Percentiles rank a stretch among this genome's conserved stretches.
Evolutionary conservation across 1,139 yeast species (phyloP).

Genomic region (Geotrichum fermentans): DNA sequence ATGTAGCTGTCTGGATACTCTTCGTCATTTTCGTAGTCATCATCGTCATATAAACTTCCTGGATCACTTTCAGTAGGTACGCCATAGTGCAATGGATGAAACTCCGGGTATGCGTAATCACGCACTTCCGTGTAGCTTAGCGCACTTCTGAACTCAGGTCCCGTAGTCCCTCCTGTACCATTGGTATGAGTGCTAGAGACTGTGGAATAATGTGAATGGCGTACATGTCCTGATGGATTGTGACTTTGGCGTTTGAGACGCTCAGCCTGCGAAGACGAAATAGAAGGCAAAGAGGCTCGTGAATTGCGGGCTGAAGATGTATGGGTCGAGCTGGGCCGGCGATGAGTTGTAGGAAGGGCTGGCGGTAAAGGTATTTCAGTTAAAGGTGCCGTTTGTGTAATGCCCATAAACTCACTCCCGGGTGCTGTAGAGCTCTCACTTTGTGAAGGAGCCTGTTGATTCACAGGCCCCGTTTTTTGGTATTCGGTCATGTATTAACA

Average conservation of each 20-base stretch:
- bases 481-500: conserved; percentile 9
- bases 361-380: conserved; percentile 15
- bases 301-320: not conserved
- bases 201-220: not conserved
- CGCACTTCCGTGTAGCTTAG: conserved; percentile 46
- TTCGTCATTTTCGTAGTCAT: conserved; percentile 5
- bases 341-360: not conserved
- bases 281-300: not conserved
- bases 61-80: conserved; percentile 25
- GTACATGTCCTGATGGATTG: not conserved
- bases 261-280: not conserved
- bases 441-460: not conserved
- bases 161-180: not conserved
- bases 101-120: conserved; percentile 71
- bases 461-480: not conserved
- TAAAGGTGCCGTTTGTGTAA: not conserved
- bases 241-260: not conserved
- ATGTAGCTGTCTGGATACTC: conserved; percentile 18
- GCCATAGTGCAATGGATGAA: conserved; percentile 66
- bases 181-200: not conserved
- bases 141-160: conserved; percentile 28
- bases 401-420: conserved; percentile 13
- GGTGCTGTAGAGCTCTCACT: not conserved
- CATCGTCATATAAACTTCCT: not conserved
- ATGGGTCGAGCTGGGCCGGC: not conserved